A percentile compares a stretch with the other conserved stretches of the same genome.
Evolutionary conservation across 805 yeast species (phyloP).

Genomic region (Wickerhamiella cacticola): DNA sequence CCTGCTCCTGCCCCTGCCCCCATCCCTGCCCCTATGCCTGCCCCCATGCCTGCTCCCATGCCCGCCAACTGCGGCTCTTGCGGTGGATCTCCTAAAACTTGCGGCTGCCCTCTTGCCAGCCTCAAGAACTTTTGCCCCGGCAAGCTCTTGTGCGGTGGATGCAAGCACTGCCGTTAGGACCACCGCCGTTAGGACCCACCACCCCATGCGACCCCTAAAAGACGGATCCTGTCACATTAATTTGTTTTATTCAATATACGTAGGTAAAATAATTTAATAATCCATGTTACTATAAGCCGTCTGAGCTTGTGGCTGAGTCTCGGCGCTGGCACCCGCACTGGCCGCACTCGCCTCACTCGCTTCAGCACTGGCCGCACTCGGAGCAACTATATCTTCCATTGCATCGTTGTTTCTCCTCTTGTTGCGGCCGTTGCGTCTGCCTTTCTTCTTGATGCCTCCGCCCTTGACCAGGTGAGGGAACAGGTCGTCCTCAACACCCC

Average conservation of each 20-base stretch:
- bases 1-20: conserved; percentile 1
- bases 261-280: conserved; percentile 13
- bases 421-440: background rate
- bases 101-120: background rate
- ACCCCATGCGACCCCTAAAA: background rate
- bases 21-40: background rate
- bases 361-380: too few relatives aligned
- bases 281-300: conserved; percentile 20
- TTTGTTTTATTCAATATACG: background rate
- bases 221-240: too few relatives aligned
- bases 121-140: conserved; percentile 10
- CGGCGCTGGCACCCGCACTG: background rate
- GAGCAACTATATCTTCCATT: conserved; percentile 10
- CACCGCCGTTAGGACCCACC: background rate
- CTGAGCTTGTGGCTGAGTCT: background rate
- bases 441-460: conserved; percentile 13
- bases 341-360: too few relatives aligned
- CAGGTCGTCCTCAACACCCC: conserved; percentile 10
- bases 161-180: conserved; percentile 8
- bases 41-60: background rate
- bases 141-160: conserved; percentile 7
- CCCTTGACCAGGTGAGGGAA: conserved; percentile 26
- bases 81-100: background rate
- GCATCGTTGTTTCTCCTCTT: background rate
- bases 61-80: background rate